phyloP scores from a whole-genome alignment of 495 filamentous ascomycete species.

The Penicillium lividum region DNA sequence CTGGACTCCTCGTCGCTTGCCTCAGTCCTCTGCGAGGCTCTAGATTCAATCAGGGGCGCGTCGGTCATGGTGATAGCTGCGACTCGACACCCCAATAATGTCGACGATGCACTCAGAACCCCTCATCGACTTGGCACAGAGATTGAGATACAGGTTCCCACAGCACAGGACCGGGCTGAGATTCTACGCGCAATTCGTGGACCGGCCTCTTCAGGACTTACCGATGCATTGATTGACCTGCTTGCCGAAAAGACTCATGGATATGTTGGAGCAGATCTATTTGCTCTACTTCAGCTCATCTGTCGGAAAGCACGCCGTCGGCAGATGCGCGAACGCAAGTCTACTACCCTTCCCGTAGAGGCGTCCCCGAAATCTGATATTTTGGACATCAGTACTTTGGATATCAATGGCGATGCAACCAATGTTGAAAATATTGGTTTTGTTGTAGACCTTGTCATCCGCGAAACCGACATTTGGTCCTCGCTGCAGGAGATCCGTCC shows the following conservation, averaged over 20 bases:
- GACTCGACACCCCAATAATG: conserved; percentile 67
- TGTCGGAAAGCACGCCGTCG: conserved; percentile 45
- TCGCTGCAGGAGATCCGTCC: conserved; percentile 65
- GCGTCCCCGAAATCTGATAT: neutral
- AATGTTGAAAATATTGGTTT: conserved; percentile 9
- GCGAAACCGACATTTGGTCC: conserved; percentile 52
- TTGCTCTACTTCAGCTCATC: conserved; percentile 48
- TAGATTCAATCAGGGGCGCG: conserved; percentile 44
- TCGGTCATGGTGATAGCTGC: conserved; percentile 72
- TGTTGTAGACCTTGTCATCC: conserved; percentile 31
- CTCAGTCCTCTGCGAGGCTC: conserved; percentile 42
- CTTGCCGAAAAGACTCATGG: conserved; percentile 65
- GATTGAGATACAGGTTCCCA: conserved; percentile 80
- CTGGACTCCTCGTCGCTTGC: conserved; percentile 40
- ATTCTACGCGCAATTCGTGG: conserved; percentile 62
- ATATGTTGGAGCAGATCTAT: conserved; percentile 67
- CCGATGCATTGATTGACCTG: conserved; percentile 38
- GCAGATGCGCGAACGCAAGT: conserved; percentile 21
- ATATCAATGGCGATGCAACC: neutral
- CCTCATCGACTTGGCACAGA: conserved; percentile 67
- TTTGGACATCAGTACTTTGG: no score
- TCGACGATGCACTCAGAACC: conserved; percentile 72
- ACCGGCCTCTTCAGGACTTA: conserved; percentile 28
- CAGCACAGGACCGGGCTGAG: conserved; percentile 66
- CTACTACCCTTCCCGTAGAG: neutral